phyloP scores from a whole-genome alignment of 768 basidiomycete genomes.

The Lactarius sp. region DNA sequence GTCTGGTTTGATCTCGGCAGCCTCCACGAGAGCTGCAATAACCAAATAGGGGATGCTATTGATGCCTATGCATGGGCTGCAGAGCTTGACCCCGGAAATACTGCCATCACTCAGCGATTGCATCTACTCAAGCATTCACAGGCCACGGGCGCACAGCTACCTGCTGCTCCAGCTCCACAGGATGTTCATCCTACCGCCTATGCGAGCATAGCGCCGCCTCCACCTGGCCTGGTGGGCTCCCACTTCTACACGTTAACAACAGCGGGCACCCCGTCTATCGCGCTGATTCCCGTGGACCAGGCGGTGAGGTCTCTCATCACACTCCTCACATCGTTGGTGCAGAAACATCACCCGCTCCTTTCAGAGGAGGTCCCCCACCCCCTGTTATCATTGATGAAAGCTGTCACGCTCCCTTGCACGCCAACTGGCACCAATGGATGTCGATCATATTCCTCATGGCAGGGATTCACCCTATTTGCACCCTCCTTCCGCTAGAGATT shows the following conservation, averaged over 20 bases:
- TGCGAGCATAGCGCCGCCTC: conserved; percentile 72
- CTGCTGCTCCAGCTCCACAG: conserved; percentile 86
- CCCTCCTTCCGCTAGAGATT: conserved; percentile 40
- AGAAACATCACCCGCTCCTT: conserved; percentile 65
- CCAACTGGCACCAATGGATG: conserved; percentile 77
- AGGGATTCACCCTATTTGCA: conserved; percentile 49
- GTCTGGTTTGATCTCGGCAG: conserved; percentile 98
- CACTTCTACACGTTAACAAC: conserved; percentile 51
- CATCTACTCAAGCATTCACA: conserved; percentile 77
- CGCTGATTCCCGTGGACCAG: conserved; percentile 61
- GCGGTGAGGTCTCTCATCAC: conserved; percentile 44
- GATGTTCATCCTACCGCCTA: conserved; percentile 97
- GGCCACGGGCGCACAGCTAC: conserved; percentile 63
- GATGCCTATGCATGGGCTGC: conserved; percentile 95
- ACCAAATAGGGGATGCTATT: conserved; percentile 97
- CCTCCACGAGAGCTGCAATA: conserved; percentile 97
- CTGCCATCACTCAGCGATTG: conserved; percentile 75
- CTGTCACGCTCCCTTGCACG: conserved; percentile 59
- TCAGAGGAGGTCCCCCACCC: conserved; percentile 78
- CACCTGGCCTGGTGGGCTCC: conserved; percentile 58
- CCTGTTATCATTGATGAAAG: conserved; percentile 75
- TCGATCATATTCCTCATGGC: conserved; percentile 36
- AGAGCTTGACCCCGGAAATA: conserved; percentile 87
- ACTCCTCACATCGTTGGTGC: conserved; percentile 48
- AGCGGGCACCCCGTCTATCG: conserved; percentile 48